Evolutionary conservation across 2,329 filamentous ascomycete genomes (phyloP).

Genomic region (Aspergillus sclerotialis): DNA sequence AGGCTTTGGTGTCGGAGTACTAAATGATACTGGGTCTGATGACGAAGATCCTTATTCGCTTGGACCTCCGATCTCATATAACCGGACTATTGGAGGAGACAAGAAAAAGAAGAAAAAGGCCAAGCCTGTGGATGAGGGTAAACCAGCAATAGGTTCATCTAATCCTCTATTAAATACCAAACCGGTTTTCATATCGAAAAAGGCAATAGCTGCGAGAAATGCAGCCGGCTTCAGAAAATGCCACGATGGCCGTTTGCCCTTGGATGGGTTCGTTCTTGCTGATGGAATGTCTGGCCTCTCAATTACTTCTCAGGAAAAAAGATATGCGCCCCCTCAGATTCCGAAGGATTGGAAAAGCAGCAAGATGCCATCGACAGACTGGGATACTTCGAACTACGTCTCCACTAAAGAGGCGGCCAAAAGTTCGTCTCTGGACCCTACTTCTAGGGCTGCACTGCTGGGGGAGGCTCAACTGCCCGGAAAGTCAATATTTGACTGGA

Average conservation of each 20-base stretch:
- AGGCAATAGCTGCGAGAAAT: constrained; percentile 38
- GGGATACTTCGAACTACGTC: constrained; percentile 41
- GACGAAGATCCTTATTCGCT: constrained; percentile 93
- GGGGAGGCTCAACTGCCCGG: constrained; percentile 76
- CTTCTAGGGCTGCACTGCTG: constrained; percentile 68
- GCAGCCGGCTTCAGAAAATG: constrained; percentile 58
- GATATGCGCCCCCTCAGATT: constrained; percentile 37
- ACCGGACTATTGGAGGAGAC: constrained; percentile 69
- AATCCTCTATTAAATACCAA: constrained; percentile 61
- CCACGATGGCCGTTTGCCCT: constrained; percentile 71
- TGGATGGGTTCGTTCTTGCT: constrained; percentile 73
- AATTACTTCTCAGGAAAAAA: constrained; percentile 38
- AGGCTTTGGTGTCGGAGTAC: constrained; percentile 77
- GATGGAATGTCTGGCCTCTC: constrained; percentile 44
- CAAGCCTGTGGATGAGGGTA: constrained; percentile 29
- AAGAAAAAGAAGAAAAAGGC: constrained; percentile 67
- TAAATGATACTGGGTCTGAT: constrained; percentile 91
- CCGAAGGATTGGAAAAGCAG: constrained; percentile 63
- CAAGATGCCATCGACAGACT: constrained; percentile 37
- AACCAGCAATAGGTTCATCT: constrained; percentile 41
- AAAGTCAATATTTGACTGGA: constrained; percentile 93
- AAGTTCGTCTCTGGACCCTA: constrained; percentile 66
- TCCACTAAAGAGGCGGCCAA: constrained; percentile 74
- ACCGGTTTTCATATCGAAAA: constrained; percentile 71
- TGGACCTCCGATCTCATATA: constrained; percentile 84